Evolutionary conservation across 2,329 filamentous ascomycete species (phyloP).

Genomic region (Aspergillus fumigatiaffinis): DNA sequence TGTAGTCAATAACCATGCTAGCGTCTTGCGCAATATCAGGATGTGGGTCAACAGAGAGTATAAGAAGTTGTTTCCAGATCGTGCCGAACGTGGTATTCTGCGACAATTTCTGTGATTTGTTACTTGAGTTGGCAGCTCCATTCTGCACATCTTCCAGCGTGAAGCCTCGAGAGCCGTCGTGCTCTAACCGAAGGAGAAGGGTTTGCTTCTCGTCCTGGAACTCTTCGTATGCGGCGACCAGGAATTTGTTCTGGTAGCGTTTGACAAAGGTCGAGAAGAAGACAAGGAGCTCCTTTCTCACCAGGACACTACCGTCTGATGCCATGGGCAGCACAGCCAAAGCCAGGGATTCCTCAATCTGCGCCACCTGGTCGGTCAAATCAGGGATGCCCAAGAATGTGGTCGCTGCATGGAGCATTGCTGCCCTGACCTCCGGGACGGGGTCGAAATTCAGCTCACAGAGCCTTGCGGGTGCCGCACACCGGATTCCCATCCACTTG

Average conservation of each 20-base stretch:
- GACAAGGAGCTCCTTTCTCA: slow-evolving; percentile 86
- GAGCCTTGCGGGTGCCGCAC: slow-evolving; percentile 76
- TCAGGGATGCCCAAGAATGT: slow-evolving; percentile 93
- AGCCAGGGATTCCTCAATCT: slow-evolving; percentile 86
- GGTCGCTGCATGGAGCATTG: slow-evolving; percentile 89
- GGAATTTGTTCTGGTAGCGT: slow-evolving; percentile 86
- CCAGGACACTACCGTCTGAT: slow-evolving; percentile 88
- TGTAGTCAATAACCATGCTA: slow-evolving; percentile 77
- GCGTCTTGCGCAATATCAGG: slow-evolving; percentile 88
- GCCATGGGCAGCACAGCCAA: slow-evolving; percentile 87
- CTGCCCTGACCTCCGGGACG: slow-evolving; percentile 86
- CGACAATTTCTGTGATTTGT: slow-evolving; percentile 46
- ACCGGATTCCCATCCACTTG: slow-evolving; percentile 92
- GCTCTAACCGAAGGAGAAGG: slow-evolving; percentile 51
- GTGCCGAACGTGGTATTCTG: slow-evolving; percentile 89
- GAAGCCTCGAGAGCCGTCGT: slow-evolving; percentile 19
- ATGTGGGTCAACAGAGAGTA: slow-evolving; percentile 89
- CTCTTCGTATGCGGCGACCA: slow-evolving; percentile 89
- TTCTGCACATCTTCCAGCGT: slow-evolving; percentile 17
- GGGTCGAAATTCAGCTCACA: slow-evolving; percentile 77
- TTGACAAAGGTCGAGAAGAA: slow-evolving; percentile 90
- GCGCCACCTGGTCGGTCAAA: slow-evolving; percentile 82
- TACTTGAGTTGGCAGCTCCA: slow-evolving; percentile 20
- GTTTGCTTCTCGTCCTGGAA: slow-evolving; percentile 77
- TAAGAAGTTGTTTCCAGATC: slow-evolving; percentile 88